Conservation (phyloP, 805 yeast species). For the Sugiyamaella mastotermitis region DNA sequence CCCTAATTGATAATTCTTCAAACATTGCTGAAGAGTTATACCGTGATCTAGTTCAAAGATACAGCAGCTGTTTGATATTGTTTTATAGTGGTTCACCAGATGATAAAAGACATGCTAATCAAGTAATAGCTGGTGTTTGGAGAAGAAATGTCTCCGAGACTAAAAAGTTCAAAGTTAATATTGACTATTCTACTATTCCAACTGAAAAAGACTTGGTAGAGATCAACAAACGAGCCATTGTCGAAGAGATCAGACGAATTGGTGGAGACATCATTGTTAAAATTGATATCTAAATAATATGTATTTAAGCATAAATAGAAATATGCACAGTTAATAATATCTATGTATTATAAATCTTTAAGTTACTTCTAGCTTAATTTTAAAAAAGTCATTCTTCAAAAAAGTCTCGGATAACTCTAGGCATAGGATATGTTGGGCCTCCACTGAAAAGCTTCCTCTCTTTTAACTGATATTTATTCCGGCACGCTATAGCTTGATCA, state of each 20-base stretch:
- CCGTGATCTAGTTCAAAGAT: conserved; percentile 55
- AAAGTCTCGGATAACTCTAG: conserved; percentile 20
- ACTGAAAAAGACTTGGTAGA: conserved; percentile 46
- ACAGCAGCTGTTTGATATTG: conserved; percentile 62
- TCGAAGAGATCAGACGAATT: conserved; percentile 53
- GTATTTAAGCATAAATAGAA: neutral
- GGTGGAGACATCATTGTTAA: conserved; percentile 33
- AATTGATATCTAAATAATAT: conserved; percentile 13
- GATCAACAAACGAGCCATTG: conserved; percentile 66
- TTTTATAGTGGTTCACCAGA: conserved; percentile 53
- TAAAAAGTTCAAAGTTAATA: conserved; percentile 70
- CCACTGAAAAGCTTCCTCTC: conserved; percentile 13
- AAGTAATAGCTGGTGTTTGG: conserved; percentile 74
- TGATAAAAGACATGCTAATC: conserved; percentile 22
- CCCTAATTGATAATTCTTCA: conserved; percentile 37
- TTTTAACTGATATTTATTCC: conserved; percentile 3
- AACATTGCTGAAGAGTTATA: conserved; percentile 60
- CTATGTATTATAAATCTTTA: conserved; percentile 2
- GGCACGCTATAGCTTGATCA: conserved; percentile 24
- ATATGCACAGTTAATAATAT: conserved; percentile 2
- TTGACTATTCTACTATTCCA: conserved; percentile 71
- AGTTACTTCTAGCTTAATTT: neutral
- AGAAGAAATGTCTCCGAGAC: conserved; percentile 56
- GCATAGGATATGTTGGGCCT: conserved; percentile 26
- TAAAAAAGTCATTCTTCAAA: conserved; percentile 3